phyloP scores from a whole-genome alignment of 2,329 filamentous ascomycete genomes.

The Bertia moriformis region DNA sequence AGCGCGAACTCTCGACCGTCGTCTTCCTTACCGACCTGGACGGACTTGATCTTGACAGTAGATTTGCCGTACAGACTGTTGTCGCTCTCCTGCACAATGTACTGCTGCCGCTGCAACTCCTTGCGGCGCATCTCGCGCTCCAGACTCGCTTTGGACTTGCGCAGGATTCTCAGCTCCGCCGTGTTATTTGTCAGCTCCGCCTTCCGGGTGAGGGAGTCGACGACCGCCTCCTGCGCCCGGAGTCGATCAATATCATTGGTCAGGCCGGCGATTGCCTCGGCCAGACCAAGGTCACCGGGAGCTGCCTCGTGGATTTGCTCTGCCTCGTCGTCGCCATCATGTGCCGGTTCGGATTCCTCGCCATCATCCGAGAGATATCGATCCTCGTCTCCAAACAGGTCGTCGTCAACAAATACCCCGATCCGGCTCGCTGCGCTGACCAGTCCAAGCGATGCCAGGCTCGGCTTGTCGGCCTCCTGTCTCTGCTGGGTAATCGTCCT shows the following conservation, averaged over 20 bases:
- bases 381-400: slow-evolving; percentile 80
- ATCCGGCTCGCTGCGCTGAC: slow-evolving; percentile 77
- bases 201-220: slow-evolving; percentile 83
- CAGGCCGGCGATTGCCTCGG: slow-evolving; percentile 81
- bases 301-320: slow-evolving; percentile 88
- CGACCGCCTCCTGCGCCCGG: slow-evolving; percentile 71
- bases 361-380: slow-evolving; percentile 76
- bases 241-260: slow-evolving; percentile 83
- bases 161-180: slow-evolving; percentile 77
- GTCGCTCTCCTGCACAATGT: slow-evolving; percentile 92
- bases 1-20: slow-evolving; percentile 88
- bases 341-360: slow-evolving; percentile 50
- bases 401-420: slow-evolving; percentile 85
- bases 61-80: slow-evolving; percentile 91
- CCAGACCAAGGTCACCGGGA: slow-evolving; percentile 80
- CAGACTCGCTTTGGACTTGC: slow-evolving; percentile 85
- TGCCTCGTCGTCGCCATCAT: slow-evolving; percentile 44
- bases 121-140: slow-evolving; percentile 86
- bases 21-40: slow-evolving; percentile 80
- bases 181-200: slow-evolving; percentile 95
- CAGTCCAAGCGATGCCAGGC: slow-evolving; percentile 77
- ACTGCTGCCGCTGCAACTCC: slow-evolving; percentile 90
- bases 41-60: slow-evolving; percentile 75
- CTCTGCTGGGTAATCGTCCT: slow-evolving; percentile 12
- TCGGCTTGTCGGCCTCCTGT: slow-evolving; percentile 57